Evolutionary conservation across 1,284 basidiomycete genomes (phyloP), one percentile per base, ranked within the genome.

Genomic region (Peniophora sp.): DNA sequence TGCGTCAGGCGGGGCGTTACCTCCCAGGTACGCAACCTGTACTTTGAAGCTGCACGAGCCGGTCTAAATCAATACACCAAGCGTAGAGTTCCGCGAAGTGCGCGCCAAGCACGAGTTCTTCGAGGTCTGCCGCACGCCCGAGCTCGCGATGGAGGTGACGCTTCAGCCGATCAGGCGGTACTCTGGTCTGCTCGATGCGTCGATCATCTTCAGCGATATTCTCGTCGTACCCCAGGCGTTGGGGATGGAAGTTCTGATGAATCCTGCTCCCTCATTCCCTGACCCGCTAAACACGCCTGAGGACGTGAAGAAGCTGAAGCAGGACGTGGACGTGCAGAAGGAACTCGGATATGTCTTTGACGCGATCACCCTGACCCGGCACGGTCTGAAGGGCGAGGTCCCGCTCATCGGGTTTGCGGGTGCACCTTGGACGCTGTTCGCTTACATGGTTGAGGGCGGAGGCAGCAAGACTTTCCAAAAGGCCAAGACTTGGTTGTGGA

Each of bases 1-100:
- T 99, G 96, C 82, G 97, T 32, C 96, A 99, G 67, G 97, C 97
- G 19, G 95, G 96, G 45, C 80, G 95, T 50, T 97, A 97, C 69
- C 81, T 97, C 48, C 94, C 94, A 68, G 94, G 92, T 92, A 62
- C 68, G 75, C 68, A 19, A 16, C 23, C 20, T 49, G 45, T 27
- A 22, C 32, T 27, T 39, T n/a, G 25, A 48, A 51, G 41, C 51
- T 54, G 8, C 23, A 23, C 14, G 22, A 44, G 34, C n/a, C 20
- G 22, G 22, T 38, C 46, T 36, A 5, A 34, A 48, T 22, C 27
- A 12, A 35, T 22, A 19, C 24, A 17, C 19, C 25, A 36, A 16
- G 17, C 49, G 23, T 69, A 95, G 92, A 95, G 69, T 95, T 96
- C 67, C 81, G 88, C 54, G 80, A 85, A 67, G 72, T 96, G 36